Evolutionary conservation across 2,329 filamentous ascomycete species (phyloP), one percentile per base, ranked within the genome.

Genomic region (Juglanconis oblonga): DNA sequence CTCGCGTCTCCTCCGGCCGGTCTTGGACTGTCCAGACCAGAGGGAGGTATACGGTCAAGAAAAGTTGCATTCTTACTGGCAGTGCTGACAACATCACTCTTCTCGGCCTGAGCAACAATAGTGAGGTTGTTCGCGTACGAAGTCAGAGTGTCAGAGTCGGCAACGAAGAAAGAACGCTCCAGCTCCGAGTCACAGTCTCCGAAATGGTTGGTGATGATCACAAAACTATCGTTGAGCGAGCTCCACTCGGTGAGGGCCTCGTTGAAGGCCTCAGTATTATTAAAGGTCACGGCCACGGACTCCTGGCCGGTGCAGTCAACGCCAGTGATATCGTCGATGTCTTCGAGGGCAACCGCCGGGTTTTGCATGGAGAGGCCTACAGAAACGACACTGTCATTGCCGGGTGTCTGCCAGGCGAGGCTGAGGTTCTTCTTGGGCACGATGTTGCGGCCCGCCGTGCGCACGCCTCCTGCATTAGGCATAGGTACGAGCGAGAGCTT

Each of bases 221-320:
- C 63, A 38, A 67, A 66, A 59, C 63, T 64, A 31, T 62, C 62
- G 9, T 67, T 54, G 32, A 62, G 52, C 48, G 52, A 49, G 51
- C 53, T 36, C 66, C 66, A 67, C 29, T 59, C 52, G 17, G 42
- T 54, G n/a, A 65, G 58, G 4, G 64, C 66, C 61, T 66, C 64
- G 36, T 63, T 32, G 54, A 67, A 67, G 36, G 58, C 53, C 5
- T 66, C 65, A 8, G 54, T 58, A 5, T 51, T 56, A 53, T 55
- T 63, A 57, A 67, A 67, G 31, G 66, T 63, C 45, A 67, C 51
- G 35, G 66, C 58, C 49, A 67, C 84, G 29, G 82, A 79, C 13
- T 78, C 72, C 29, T 79, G 57, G 10, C 61, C 81, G 69, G 86
- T 86, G 66, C 83, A 86, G 51, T 77, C 68, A 57, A 87, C 73